Conservation (phyloP, 2,329 filamentous ascomycete species). For the Talaromyces atroroseus region DNA sequence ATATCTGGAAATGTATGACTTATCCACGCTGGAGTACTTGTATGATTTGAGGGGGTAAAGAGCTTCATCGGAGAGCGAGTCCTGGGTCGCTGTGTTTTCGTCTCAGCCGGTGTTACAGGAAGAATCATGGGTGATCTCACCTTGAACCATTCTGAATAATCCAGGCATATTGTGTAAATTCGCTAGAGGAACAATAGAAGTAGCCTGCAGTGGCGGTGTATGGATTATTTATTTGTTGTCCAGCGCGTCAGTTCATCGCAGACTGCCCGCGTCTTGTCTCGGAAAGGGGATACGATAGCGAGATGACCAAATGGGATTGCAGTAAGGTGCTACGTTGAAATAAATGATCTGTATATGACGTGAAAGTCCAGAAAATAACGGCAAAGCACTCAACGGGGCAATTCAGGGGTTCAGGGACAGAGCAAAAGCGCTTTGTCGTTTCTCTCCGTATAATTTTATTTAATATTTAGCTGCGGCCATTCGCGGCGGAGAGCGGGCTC, state of each 20-base stretch:
- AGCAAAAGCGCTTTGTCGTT: not conserved
- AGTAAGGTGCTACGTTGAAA: not conserved
- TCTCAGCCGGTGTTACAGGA: not conserved
- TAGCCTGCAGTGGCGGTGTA: constrained; percentile 1
- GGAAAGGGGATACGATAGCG: not conserved
- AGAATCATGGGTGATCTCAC: constrained; percentile 16
- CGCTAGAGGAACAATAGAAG: not conserved
- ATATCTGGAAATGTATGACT: constrained; percentile 88
- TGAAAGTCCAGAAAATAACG: not conserved
- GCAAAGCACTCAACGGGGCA: not conserved
- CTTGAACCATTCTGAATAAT: constrained; percentile 32
- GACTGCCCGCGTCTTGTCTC: not conserved
- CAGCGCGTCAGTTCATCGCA: constrained; percentile 5
- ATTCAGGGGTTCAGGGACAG: not conserved
- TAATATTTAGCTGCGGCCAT: not conserved
- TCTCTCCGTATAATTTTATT: not conserved
- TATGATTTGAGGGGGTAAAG: constrained; percentile 88
- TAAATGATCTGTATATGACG: not conserved
- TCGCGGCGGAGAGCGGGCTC: not conserved
- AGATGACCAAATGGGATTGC: not conserved
- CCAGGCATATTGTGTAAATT: constrained; percentile 23
- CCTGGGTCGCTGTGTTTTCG: constrained; percentile 36
- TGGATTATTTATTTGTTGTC: not conserved
- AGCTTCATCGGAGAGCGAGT: constrained; percentile 77
- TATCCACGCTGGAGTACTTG: constrained; percentile 96